Evolutionary conservation across 768 basidiomycete species (phyloP), one percentile per base, ranked within the genome.

Genomic region (Termitomyces sp.): DNA sequence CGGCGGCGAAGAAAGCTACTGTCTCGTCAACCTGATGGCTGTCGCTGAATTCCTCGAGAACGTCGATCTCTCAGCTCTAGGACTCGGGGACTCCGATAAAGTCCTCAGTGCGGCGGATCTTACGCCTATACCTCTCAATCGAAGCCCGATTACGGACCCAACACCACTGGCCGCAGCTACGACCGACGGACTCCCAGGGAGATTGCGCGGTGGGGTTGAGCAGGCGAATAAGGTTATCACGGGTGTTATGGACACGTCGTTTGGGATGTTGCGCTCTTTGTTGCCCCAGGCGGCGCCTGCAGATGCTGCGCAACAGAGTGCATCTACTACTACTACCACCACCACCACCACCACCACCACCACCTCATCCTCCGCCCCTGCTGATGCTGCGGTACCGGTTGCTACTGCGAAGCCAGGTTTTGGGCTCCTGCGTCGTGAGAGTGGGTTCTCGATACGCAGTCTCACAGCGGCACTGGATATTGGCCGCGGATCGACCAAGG

Each of bases 41-140:
- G 95, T 96, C 6, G 92, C 92, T 1, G 96, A 98, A 70, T 99
- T 98, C 72, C 79, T 98, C 55, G 94, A 96, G 76, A 92, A 95
- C 70, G 94, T 98, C 39, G 94, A 98, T 75, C 78, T 97, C 59
- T 88, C 83, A 66, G 79, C 76, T 22, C 66, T 84, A n/a, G 83
- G 82, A 5, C 74, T 93, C 7, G 84, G 82, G 7, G 86, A 88
- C 55, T 82, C 81, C 38, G 84, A 85, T 54, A 75, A 76, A 59
- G 78, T 77, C 13, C 66, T 87, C 67, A 92, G 92, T 68, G 85
- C 90, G 28, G 88, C 88, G 0, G 89, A 92, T 66, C 74, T 96
- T 45, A 86, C 89, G 0, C 94, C 94, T 1, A 92, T 96, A 48
- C 88, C 90, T 6, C 80, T 92, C 49, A 77, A 81, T 9, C 80